A percentile compares a stretch with the other conserved stretches of the same genome.
These are phyloP conservation scores for Torulaspora maleeae DNA, from an alignment of 805 yeast species.

Conservation along the genomic window DNA sequence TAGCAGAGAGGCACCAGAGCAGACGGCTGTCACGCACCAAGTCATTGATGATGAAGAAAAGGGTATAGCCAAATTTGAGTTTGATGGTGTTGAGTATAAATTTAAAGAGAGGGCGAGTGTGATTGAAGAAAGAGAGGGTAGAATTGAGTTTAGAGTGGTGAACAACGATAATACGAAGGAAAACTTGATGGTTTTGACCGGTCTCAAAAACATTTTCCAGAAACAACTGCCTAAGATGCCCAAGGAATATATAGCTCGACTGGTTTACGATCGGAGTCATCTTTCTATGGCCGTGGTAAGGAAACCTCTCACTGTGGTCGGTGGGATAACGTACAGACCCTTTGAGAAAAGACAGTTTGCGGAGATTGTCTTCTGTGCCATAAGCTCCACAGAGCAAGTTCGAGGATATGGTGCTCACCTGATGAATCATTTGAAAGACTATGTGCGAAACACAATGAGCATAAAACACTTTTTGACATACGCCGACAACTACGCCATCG, in stretches of 20 bases:
- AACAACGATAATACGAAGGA: constrained; percentile 89
- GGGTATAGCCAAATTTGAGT: constrained; percentile 40
- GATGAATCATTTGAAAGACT: constrained; percentile 96
- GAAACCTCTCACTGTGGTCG: constrained; percentile 91
- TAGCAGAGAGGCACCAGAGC: constrained; percentile 7
- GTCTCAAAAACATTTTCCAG: constrained; percentile 92
- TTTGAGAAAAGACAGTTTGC: constrained; percentile 89
- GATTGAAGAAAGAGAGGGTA: constrained; percentile 86
- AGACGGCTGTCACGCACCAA: constrained; percentile 25
- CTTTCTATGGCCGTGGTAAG: constrained; percentile 93
- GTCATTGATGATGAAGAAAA: constrained; percentile 31
- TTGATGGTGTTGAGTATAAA: constrained; percentile 73
- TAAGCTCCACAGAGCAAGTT: constrained; percentile 94
- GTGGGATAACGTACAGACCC: constrained; percentile 96
- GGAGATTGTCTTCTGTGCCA: constrained; percentile 97
- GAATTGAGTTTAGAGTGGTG: constrained; percentile 92
- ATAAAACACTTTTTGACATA: constrained; percentile 85
- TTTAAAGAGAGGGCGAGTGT: constrained; percentile 93
- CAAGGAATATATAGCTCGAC: constrained; percentile 86
- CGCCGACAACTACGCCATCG: constrained; percentile 98
- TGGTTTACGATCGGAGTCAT: constrained; percentile 92
- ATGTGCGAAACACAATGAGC: constrained; percentile 81
- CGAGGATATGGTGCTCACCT: constrained; percentile 98
- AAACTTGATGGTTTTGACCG: constrained; percentile 86
- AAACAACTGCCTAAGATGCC: constrained; percentile 99